Evolutionary conservation across 1,139 yeast genomes (phyloP).

Genomic region (Candida pseudoviswanathii): DNA sequence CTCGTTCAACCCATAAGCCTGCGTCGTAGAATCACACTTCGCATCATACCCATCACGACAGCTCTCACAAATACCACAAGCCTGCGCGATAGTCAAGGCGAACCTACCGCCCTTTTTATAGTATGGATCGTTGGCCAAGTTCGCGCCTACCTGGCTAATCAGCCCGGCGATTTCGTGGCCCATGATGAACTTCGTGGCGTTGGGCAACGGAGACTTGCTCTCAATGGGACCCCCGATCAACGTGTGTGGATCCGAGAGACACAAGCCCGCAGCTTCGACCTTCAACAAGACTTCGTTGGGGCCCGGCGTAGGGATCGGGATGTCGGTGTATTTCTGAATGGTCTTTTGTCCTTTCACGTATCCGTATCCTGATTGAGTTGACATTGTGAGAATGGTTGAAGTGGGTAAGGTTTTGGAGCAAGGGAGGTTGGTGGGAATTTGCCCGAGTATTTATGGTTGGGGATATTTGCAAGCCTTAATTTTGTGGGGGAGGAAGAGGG

Average conservation of each 20-base stretch:
- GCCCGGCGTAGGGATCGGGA: constrained; percentile 42
- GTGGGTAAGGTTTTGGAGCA: too few relatives aligned
- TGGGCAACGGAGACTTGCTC: constrained; percentile 19
- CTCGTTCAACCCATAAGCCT: constrained; percentile 44
- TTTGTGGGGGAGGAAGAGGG: not conserved
- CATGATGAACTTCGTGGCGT: constrained; percentile 42
- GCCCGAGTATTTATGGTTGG: not conserved
- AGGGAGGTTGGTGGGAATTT: too few relatives aligned
- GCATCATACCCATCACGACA: constrained; percentile 50
- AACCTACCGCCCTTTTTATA: constrained; percentile 40
- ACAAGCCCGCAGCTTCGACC: constrained; percentile 55
- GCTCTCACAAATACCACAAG: constrained; percentile 47
- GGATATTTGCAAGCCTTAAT: not conserved
- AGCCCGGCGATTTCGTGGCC: constrained; percentile 63
- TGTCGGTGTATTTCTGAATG: constrained; percentile 25
- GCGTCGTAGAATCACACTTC: constrained; percentile 26
- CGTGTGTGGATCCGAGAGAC: constrained; percentile 53
- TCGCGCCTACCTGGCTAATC: constrained; percentile 42
- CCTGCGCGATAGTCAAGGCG: constrained; percentile 36
- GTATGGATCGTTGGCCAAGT: constrained; percentile 25
- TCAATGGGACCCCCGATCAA: constrained; percentile 28
- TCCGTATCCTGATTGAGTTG: constrained; percentile 27
- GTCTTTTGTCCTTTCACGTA: constrained; percentile 22
- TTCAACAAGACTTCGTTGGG: constrained; percentile 43
- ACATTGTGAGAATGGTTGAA: not conserved